Evolutionary conservation across 2,329 filamentous ascomycete genomes (phyloP), one percentile per base, ranked within the genome.

Genomic region (Escovopsis sp.): DNA sequence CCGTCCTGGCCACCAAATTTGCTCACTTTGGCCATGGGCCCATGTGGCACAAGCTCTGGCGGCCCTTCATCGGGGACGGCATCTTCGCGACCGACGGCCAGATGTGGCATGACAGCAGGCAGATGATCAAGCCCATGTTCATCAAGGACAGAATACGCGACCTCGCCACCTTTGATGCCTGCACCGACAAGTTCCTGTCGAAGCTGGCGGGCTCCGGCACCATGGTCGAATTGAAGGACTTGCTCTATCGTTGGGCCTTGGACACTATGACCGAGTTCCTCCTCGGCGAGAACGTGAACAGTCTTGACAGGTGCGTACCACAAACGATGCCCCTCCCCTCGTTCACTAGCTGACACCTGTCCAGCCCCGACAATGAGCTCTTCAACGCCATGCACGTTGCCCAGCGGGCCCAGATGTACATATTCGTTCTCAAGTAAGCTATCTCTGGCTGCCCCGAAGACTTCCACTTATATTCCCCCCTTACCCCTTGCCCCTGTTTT

Each of bases 321-420:
- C 27, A 8, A 5, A 4, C 13, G 12, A 25, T 25, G 17, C 32
- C 17, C 5, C 2, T 15, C 2, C 13, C 11, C 9, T 8, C n/a
- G 9, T 19, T 18, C 12, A 14, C 1, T 3, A 5, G 9, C n/a
- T 34, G 9, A 34, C 3, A 4, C 21, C n/a, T 15, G 16, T 3
- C 27, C 18, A 67, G 69, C 41, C 68, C 61, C 9, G 65, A 64
- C 40, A 68, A 61, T 37, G 60, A 68, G 16, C 84, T 87, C 49
- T 77, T 78, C 2, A 60, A 72, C 32, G 76, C 79, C 0, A 87
- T 87, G 53, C 67, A 65, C 42, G 72, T 77, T 37, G 76, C 81
- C 2, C 79, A 86, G 50, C 64, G 68, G 30, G 63, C 76, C 1
- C 79, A 86, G 51, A 70, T 72, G 48, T 54, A 75, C 38, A 62